Evolutionary conservation across 2,329 filamentous ascomycete species (phyloP).

Genomic region (Tolypocladium cylindrosporum): DNA sequence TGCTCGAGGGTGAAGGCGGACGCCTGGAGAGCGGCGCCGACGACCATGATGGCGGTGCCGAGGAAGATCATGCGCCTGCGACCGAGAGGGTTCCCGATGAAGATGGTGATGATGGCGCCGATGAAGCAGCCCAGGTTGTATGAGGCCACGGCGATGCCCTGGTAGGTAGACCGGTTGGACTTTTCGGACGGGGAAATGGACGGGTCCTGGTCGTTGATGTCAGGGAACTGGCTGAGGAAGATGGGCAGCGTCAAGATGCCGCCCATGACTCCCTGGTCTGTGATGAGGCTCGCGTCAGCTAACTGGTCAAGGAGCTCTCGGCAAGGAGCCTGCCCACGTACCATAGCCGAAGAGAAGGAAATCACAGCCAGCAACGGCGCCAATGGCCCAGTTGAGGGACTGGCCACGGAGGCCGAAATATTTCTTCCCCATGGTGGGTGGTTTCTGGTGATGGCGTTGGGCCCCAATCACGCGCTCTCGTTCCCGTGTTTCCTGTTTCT

Average conservation of each 20-base stretch:
- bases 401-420: slow-evolving; percentile 59
- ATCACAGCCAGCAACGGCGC: slow-evolving; percentile 61
- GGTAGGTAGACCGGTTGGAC: slow-evolving; percentile 37
- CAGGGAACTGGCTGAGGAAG: slow-evolving; percentile 49
- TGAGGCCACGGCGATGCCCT: slow-evolving; percentile 44
- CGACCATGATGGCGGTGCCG: slow-evolving; percentile 44
- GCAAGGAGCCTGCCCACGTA: slow-evolving; percentile 13
- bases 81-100: slow-evolving; percentile 53
- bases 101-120: slow-evolving; percentile 55
- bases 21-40: slow-evolving; percentile 50
- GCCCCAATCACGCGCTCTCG: not conserved
- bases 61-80: slow-evolving; percentile 49
- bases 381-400: slow-evolving; percentile 57
- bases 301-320: no score
- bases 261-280: slow-evolving; percentile 69
- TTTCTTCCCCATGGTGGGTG: slow-evolving; percentile 19
- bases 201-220: slow-evolving; percentile 30
- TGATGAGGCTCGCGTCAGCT: not conserved
- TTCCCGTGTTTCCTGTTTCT: not conserved
- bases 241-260: slow-evolving; percentile 59
- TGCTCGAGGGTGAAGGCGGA: slow-evolving; percentile 44
- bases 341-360: slow-evolving; percentile 54
- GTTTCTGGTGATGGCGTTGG: not conserved
- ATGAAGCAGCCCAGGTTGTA: slow-evolving; percentile 54
- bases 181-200: slow-evolving; percentile 24